Base-by-base conservation (phyloP, 768 basidiomycete species). In the Rhodotorula diobovata region DNA sequence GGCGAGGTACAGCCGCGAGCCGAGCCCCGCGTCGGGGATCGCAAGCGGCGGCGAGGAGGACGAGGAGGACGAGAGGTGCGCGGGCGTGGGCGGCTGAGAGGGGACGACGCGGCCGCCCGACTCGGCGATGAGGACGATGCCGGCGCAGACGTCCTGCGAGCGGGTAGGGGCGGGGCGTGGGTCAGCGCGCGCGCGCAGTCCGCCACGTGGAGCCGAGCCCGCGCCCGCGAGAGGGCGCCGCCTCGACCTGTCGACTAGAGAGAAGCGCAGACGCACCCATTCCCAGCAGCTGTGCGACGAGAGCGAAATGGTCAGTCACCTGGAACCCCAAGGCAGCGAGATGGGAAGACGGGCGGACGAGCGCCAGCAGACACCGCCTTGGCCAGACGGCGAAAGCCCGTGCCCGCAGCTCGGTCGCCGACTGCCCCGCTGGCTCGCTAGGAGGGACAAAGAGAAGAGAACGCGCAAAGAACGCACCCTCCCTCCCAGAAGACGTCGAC, bases 401-500 rank as follows among this genome's bases (percentile, higher is more conserved):
- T n/a, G n/a, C n/a, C n/a, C n/a, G n/a, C n/a, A n/a, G n/a, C 14
- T 35, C 16, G 34, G 16, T 25, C 14, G 23, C 23, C 11, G 8
- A 57, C 11, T 12, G 32, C 15, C 25, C 21, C 56, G 35, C n/a
- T n/a, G n/a, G n/a, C n/a, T n/a, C n/a, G n/a, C n/a, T n/a, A 15
- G 23, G 46, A 2, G 23, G 23, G 46, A 15, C 9, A 46, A 21
- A 11, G 25, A 50, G 25, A 50, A 28, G 2, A 25, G 23, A 32
- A 55, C n/a, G 50, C 50, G 50, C n/a, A 55, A 30, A 3, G 35
- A 39, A 59, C 58, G 37, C 58, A 63, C 50, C 71, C 66, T 2
- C 66, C 60, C 30, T 71, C 75, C 72, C 75, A 76, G 23, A 67
- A 74, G 30, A 77, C 66, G 41, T 77, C 76, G 4, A 67, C 60